Percentiles rank a stretch among this genome's conserved stretches.
These are phyloP conservation scores for Myrica gale DNA, from an alignment of 306 rosid genomes.

Conservation along the genomic window DNA sequence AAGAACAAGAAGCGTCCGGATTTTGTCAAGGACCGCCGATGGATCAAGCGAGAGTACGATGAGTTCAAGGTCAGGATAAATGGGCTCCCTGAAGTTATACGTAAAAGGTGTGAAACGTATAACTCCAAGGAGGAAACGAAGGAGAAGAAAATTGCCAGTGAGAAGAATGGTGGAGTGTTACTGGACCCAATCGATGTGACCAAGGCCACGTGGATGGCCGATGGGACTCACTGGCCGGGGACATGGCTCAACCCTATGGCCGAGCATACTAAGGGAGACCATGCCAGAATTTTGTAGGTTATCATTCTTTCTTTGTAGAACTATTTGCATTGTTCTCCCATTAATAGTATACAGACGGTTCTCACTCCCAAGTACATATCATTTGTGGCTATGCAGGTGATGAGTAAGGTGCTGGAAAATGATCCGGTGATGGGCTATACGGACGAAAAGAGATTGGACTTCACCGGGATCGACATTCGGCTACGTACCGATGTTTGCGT, in stretches of 20 bases:
- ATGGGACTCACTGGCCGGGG: conserved; percentile 89
- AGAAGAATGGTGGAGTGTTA: conserved; percentile 49
- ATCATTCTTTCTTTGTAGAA: conserved; percentile 11
- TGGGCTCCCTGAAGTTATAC: conserved; percentile 62
- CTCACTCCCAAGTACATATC: background rate
- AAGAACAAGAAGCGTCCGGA: conserved; percentile 72
- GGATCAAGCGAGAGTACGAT: conserved; percentile 91
- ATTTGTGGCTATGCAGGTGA: conserved; percentile 26
- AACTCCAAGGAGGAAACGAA: conserved; percentile 57
- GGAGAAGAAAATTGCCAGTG: conserved; percentile 51
- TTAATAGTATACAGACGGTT: too few relatives aligned
- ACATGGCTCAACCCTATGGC: conserved; percentile 56
- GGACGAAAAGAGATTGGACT: conserved; percentile 65
- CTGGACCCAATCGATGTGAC: conserved; percentile 27
- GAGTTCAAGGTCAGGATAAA: conserved; percentile 89
- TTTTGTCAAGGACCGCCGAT: conserved; percentile 80
- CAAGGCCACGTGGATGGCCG: conserved; percentile 90
- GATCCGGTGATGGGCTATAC: conserved; percentile 59
- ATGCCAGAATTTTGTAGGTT: conserved; percentile 86
- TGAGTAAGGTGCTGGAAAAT: conserved; percentile 63
- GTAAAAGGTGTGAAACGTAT: conserved; percentile 45
- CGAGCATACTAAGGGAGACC: conserved; percentile 81
- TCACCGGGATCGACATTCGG: conserved; percentile 73
- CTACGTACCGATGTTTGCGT: conserved; percentile 83
- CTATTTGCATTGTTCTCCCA: background rate